Conservation (phyloP, 305 asterid species). For the Fraxinus xanthoxyloides region DNA sequence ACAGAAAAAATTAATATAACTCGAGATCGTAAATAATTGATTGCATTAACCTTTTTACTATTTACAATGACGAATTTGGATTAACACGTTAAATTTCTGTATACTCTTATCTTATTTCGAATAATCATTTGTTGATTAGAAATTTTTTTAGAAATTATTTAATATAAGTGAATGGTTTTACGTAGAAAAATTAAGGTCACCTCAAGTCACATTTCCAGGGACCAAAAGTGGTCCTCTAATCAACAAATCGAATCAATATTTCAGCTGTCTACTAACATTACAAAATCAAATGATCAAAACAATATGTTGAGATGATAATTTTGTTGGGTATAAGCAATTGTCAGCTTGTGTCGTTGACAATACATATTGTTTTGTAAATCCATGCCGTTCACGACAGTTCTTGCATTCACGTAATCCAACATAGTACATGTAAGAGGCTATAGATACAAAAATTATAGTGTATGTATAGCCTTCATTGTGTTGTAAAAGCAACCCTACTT, state of each 20-base stretch:
- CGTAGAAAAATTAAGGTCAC: neutral
- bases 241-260: slow-evolving; percentile 16
- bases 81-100: neutral
- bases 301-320: neutral
- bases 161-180: neutral
- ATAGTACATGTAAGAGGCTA: slow-evolving; percentile 18
- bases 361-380: slow-evolving; percentile 18
- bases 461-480: neutral
- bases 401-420: slow-evolving; percentile 19
- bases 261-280: slow-evolving; percentile 21
- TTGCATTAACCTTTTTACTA: neutral
- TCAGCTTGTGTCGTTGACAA: slow-evolving; percentile 40
- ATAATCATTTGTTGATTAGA: neutral
- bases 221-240: slow-evolving; percentile 7
- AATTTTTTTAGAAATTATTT: neutral
- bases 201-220: slow-evolving; percentile 3
- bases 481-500: slow-evolving; percentile 16
- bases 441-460: neutral
- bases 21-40: neutral
- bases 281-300: slow-evolving; percentile 23
- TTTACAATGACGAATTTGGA: neutral
- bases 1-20: no score
- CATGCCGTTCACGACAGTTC: slow-evolving; percentile 21
- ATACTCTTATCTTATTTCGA: neutral
- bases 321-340: slow-evolving; percentile 1